Evolutionary conservation across 345 rosid species (phyloP).

Genomic region (Gossypium mustelinum): DNA sequence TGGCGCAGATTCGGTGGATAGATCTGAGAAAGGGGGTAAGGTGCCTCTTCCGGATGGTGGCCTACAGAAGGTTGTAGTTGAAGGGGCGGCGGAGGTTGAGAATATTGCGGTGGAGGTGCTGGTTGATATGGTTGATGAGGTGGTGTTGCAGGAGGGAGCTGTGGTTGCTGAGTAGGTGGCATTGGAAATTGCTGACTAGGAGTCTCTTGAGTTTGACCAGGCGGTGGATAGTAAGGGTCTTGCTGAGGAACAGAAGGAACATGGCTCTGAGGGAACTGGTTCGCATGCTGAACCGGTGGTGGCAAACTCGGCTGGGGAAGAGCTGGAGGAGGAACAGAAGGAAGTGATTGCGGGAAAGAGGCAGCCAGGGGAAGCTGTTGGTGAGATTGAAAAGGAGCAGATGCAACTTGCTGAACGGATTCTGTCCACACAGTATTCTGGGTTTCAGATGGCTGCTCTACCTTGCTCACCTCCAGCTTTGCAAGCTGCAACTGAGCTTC

Average conservation of each 20-base stretch:
- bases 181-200: constrained; percentile 59
- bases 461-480: constrained; percentile 54
- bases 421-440: constrained; percentile 40
- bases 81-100: constrained; percentile 50
- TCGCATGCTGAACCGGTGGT: constrained; percentile 47
- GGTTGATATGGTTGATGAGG: constrained; percentile 60
- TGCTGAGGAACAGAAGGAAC: constrained; percentile 49
- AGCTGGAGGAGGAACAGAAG: constrained; percentile 30
- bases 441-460: constrained; percentile 41
- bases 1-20: constrained; percentile 53
- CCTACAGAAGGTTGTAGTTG: constrained; percentile 49
- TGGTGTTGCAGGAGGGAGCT: constrained; percentile 37
- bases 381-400: constrained; percentile 48
- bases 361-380: constrained; percentile 36
- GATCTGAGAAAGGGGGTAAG: constrained; percentile 47
- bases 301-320: constrained; percentile 46
- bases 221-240: constrained; percentile 56
- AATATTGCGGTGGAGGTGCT: constrained; percentile 43
- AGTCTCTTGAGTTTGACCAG: constrained; percentile 57
- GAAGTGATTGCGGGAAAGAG: constrained; percentile 35
- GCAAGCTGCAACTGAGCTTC: constrained; percentile 66
- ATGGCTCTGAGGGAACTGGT: constrained; percentile 51
- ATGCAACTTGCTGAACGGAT: constrained; percentile 38
- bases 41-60: constrained; percentile 64
- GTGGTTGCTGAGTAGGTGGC: constrained; percentile 45